Conservation (phyloP, 129 eudicot species). For the Escallonia herrerae region DNA sequence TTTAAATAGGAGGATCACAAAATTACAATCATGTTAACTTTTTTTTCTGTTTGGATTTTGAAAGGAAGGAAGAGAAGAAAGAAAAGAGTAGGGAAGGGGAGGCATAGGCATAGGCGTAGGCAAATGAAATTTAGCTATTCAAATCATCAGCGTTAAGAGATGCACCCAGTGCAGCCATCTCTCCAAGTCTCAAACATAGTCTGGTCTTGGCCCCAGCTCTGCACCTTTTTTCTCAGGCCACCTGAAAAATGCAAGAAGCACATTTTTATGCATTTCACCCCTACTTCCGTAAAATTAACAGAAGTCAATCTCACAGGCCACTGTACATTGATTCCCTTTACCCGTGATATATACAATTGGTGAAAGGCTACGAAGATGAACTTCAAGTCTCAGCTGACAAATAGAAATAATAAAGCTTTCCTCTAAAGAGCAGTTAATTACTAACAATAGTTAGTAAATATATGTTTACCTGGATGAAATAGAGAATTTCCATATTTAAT, state of each 20-base stretch:
- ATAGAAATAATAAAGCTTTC: not conserved
- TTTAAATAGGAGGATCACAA: no score
- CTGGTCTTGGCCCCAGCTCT: constrained; percentile 51
- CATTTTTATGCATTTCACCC: not conserved
- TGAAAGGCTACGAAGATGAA: no score
- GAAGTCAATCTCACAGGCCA: not conserved
- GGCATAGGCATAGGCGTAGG: no score
- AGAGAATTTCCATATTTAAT: constrained; percentile 54
- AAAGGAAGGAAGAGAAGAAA: no score
- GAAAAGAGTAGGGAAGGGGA: no score
- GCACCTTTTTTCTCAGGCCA: constrained; percentile 43
- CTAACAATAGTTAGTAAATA: not conserved
- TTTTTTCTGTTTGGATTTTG: no score
- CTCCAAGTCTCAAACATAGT: constrained; percentile 55
- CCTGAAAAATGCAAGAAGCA: constrained; percentile 20
- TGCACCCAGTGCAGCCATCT: constrained; percentile 58
- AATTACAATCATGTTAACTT: no score
- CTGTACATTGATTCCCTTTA: not conserved
- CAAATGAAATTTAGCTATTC: no score
- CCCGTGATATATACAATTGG: no score
- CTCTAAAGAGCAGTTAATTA: not conserved
- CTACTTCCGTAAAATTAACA: not conserved
- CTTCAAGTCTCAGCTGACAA: not conserved
- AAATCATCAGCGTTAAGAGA: no score
- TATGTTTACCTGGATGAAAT: constrained; percentile 43